A percentile compares a stretch with the other conserved stretches of the same genome.
These are phyloP conservation scores for Trypanosoma rangeli DNA, from an alignment of 208 protist genomes.

Conservation along the genomic window DNA sequence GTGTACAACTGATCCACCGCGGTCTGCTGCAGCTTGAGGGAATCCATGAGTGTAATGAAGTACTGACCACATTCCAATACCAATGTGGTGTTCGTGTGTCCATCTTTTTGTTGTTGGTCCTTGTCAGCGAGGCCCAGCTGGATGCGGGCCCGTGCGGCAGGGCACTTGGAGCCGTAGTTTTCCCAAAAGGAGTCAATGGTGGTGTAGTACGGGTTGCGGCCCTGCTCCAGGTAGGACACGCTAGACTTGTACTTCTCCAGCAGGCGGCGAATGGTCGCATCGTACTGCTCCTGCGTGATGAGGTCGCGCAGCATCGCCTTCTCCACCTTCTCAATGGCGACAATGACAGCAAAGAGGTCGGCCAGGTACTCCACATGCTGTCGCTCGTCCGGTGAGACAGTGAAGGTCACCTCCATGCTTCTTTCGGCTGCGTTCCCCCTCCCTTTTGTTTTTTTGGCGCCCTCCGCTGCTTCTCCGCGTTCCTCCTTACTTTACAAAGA, in stretches of 20 bases:
- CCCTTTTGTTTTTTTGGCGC: background rate
- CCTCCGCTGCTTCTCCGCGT: too few species aligned
- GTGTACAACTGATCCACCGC: slow-evolving; percentile 93
- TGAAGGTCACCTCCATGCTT: slow-evolving; percentile 28
- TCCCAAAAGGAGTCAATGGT: slow-evolving; percentile 92
- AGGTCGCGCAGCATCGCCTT: slow-evolving; percentile 92
- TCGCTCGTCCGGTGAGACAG: slow-evolving; percentile 64
- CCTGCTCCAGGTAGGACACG: slow-evolving; percentile 62
- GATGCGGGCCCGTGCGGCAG: slow-evolving; percentile 62
- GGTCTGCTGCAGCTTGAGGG: slow-evolving; percentile 86
- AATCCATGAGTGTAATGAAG: slow-evolving; percentile 95
- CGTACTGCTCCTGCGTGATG: slow-evolving; percentile 90
- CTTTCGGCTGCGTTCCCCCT: background rate
- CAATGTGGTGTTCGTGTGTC: slow-evolving; percentile 56
- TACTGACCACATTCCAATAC: slow-evolving; percentile 89
- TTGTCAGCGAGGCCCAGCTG: slow-evolving; percentile 16
- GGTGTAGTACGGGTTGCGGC: slow-evolving; percentile 73
- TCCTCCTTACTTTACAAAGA: too few species aligned
- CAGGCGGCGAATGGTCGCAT: slow-evolving; percentile 77
- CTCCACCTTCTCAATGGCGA: slow-evolving; percentile 94
- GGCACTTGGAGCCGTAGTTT: slow-evolving; percentile 80
- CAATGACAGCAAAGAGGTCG: slow-evolving; percentile 94
- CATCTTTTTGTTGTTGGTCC: slow-evolving; percentile 37
- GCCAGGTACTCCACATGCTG: slow-evolving; percentile 93
- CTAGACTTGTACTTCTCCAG: slow-evolving; percentile 96